Percentiles rank a stretch among this genome's conserved stretches.
These are phyloP conservation scores for Nakaseomyces glabratus DNA, from an alignment of 1,139 yeast species.

Conservation along the genomic window DNA sequence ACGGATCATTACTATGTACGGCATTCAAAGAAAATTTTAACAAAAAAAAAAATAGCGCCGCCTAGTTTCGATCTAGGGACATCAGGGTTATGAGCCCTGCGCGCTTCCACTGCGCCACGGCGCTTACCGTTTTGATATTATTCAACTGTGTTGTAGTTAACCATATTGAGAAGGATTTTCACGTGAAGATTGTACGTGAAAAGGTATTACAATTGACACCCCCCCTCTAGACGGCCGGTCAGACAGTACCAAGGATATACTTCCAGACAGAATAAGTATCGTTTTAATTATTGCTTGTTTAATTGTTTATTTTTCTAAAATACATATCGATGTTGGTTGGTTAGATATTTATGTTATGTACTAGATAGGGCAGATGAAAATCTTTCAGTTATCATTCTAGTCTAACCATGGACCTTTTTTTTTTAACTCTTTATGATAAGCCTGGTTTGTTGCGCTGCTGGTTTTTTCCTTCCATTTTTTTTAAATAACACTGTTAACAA, in stretches of 20 bases:
- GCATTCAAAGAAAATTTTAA: neutral
- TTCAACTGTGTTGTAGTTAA: neutral
- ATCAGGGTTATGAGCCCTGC: constrained; percentile 99
- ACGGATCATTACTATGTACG: neutral
- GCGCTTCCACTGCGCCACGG: constrained; percentile 99
- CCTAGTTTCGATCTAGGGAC: constrained; percentile 99
- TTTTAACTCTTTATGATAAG: no score
- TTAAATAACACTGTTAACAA: constrained; percentile 37
- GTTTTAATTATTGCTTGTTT: no score
- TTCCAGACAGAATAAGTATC: no score
- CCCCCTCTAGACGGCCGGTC: no score
- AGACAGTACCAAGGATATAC: no score
- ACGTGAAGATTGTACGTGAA: constrained; percentile 1
- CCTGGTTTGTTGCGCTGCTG: no score
- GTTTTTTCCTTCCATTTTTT: constrained; percentile 1
- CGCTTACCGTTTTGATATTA: constrained; percentile 35
- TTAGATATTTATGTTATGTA: no score
- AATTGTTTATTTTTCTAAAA: no score
- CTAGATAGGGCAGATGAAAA: no score
- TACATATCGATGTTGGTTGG: no score
- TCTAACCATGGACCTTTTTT: no score
- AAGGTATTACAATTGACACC: neutral
- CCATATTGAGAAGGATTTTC: neutral
- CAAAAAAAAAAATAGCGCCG: constrained; percentile 59
- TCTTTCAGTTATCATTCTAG: no score